Percentiles rank a stretch among this genome's conserved stretches.
phyloP scores from a whole-genome alignment of 2,329 filamentous ascomycete species.

The Alternaria sp. region DNA sequence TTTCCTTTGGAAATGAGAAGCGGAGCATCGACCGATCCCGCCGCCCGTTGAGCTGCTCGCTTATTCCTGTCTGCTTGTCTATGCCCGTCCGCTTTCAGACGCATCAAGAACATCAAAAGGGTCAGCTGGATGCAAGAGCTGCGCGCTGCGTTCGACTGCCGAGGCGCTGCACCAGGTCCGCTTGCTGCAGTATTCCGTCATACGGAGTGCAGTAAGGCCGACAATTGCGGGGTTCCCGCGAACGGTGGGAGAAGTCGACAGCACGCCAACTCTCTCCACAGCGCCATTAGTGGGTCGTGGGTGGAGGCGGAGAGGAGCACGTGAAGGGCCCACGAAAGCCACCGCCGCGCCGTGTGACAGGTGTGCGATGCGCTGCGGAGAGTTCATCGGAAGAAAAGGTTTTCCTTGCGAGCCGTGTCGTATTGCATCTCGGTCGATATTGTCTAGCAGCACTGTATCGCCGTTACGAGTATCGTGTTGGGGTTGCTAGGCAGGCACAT shows the following conservation, averaged over 20 bases:
- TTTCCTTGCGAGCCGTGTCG: background rate
- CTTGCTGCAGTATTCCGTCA: slow-evolving; percentile 22
- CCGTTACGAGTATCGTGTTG: background rate
- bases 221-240: slow-evolving; percentile 26
- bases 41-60: slow-evolving; percentile 11
- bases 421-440: background rate
- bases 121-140: background rate
- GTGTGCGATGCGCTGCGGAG: slow-evolving; percentile 3
- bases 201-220: slow-evolving; percentile 8
- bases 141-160: slow-evolving; percentile 6
- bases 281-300: slow-evolving; percentile 12
- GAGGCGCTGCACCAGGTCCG: slow-evolving; percentile 10
- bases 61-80: slow-evolving; percentile 1
- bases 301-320: slow-evolving; percentile 16
- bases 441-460: background rate
- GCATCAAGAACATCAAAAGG: background rate
- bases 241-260: slow-evolving; percentile 12
- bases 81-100: slow-evolving; percentile 1
- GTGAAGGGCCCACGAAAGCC: slow-evolving; percentile 7
- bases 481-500: background rate
- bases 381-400: slow-evolving; percentile 3
- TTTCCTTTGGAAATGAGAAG: slow-evolving; percentile 27
- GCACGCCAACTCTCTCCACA: slow-evolving; percentile 17
- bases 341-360: slow-evolving; percentile 1
- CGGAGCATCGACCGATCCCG: slow-evolving; percentile 24